These are phyloP conservation scores for Metarhizium guizhouense DNA, from an alignment of 2,329 filamentous ascomycete species.

Conservation along the genomic window DNA sequence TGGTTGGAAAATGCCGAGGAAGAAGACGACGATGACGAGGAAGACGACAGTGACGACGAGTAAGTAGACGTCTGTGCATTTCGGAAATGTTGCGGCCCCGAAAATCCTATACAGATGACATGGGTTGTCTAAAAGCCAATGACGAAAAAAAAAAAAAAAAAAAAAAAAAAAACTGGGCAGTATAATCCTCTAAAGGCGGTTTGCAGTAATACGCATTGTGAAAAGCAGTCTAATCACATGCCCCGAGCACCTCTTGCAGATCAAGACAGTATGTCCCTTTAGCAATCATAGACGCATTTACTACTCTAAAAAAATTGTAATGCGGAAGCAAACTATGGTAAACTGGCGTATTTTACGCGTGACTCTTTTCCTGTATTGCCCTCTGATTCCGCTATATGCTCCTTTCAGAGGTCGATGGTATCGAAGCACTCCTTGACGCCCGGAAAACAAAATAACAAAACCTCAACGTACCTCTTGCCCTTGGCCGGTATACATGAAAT, in stretches of 20 bases:
- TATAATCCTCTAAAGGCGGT: too few species aligned
- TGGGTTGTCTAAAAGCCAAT: background rate
- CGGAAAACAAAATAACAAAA: background rate
- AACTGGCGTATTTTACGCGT: background rate
- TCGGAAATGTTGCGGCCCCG: background rate
- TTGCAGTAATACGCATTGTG: too few species aligned
- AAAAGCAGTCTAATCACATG: too few species aligned
- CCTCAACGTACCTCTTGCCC: too few species aligned
- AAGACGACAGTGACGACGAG: slow-evolving; percentile 19
- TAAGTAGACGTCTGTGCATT: background rate
- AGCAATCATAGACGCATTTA: too few species aligned
- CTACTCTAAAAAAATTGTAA: too few species aligned
- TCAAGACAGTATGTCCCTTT: too few species aligned
- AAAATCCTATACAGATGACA: background rate
- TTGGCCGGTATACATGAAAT: too few species aligned
- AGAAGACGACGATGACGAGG: slow-evolving; percentile 57
- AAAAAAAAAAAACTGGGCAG: too few species aligned
- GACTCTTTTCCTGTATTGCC: background rate
- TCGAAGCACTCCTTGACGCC: background rate
- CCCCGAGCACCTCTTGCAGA: too few species aligned
- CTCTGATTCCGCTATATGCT: background rate
- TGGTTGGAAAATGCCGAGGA: slow-evolving; percentile 72
- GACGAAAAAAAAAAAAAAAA: background rate
- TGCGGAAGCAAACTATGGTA: background rate
- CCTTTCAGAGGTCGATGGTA: background rate